phyloP scores from a whole-genome alignment of 2,329 filamentous ascomycete species.

The Pseudogymnoascus sp. region DNA sequence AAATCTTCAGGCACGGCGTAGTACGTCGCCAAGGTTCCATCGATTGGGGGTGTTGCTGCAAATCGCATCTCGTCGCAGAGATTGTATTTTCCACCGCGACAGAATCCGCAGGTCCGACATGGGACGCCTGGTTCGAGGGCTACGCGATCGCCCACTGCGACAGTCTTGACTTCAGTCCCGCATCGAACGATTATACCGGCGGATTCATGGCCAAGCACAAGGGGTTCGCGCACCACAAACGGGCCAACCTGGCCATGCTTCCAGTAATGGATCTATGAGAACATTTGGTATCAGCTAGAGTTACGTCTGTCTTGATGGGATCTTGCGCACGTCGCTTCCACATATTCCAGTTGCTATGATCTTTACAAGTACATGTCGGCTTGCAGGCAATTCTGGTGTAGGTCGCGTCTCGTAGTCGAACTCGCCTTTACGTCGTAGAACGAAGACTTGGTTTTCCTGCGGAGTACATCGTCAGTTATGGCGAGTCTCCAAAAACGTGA shows the following conservation, averaged over 20 bases:
- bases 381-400: constrained; percentile 1
- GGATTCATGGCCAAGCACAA: constrained; percentile 42
- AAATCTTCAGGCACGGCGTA: constrained; percentile 33
- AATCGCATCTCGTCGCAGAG: constrained; percentile 35
- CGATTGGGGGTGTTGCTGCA: constrained; percentile 33
- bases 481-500: neutral
- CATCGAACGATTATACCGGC: constrained; percentile 36
- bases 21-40: constrained; percentile 33
- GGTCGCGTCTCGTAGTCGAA: constrained; percentile 10
- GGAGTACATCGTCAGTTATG: neutral
- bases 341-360: constrained; percentile 49
- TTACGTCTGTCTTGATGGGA: neutral
- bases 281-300: neutral
- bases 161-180: constrained; percentile 34
- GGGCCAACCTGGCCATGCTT: constrained; percentile 40
- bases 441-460: neutral
- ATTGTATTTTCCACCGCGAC: constrained; percentile 34
- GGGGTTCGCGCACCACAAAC: constrained; percentile 37
- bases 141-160: constrained; percentile 39
- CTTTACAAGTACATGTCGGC: constrained; percentile 8
- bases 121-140: constrained; percentile 43
- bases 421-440: constrained; percentile 8
- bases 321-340: constrained; percentile 48
- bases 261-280: constrained; percentile 27
- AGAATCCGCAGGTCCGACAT: constrained; percentile 33